Percentiles rank a stretch among this genome's conserved stretches.
Conservation (phyloP, 768 basidiomycete species). For the Tylopilus plumbeoviolaceoides region DNA sequence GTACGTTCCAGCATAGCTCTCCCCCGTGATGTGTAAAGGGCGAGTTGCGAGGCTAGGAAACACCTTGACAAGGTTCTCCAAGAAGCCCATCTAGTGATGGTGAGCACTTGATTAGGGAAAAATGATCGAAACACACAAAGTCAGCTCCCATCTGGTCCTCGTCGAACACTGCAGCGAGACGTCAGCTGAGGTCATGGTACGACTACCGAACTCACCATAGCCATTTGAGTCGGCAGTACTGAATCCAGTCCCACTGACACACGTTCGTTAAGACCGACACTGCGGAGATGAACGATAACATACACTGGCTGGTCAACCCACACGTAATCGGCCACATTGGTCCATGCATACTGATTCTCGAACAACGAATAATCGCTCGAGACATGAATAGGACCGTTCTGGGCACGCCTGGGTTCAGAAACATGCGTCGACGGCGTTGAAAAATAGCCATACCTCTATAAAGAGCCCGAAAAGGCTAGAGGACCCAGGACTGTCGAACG, state of each 20-base stretch:
- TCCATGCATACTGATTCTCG: slow-evolving; percentile 56
- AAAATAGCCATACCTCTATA: slow-evolving; percentile 47
- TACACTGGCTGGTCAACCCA: slow-evolving; percentile 74
- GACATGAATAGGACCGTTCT: slow-evolving; percentile 72
- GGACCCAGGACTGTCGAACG: slow-evolving; percentile 50
- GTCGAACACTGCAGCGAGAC: slow-evolving; percentile 39
- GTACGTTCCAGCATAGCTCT: slow-evolving; percentile 73
- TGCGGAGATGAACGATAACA: slow-evolving; percentile 6
- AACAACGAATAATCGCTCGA: slow-evolving; percentile 45
- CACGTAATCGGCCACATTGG: slow-evolving; percentile 58
- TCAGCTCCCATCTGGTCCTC: slow-evolving; percentile 63
- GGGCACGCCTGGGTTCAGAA: background rate
- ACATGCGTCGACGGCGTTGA: background rate
- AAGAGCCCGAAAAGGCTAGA: slow-evolving; percentile 64
- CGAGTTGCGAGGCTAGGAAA: slow-evolving; percentile 66
- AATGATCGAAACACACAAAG: slow-evolving; percentile 34
- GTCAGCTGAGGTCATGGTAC: background rate
- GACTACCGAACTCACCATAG: slow-evolving; percentile 42
- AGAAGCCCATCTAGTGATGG: slow-evolving; percentile 57
- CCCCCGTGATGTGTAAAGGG: slow-evolving; percentile 66
- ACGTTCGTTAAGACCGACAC: background rate
- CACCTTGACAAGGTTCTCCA: slow-evolving; percentile 66
- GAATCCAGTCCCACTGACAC: slow-evolving; percentile 52
- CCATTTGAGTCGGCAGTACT: slow-evolving; percentile 61
- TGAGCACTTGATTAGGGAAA: slow-evolving; percentile 1